Evolutionary conservation across 768 basidiomycete genomes (phyloP).

Genomic region (Lactarius trivialis): DNA sequence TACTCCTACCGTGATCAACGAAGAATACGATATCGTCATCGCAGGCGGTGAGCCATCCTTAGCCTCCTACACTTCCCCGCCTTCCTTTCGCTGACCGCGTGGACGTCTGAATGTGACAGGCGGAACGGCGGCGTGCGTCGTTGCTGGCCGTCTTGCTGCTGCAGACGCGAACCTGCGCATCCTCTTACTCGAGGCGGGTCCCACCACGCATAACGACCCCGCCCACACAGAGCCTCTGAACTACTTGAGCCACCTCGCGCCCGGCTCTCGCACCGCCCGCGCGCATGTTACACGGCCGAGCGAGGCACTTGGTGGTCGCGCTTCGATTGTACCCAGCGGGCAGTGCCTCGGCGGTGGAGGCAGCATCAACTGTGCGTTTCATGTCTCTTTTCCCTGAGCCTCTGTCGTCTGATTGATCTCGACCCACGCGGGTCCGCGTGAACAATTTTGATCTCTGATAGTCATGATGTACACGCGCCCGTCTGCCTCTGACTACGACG

Average conservation of each 20-base stretch:
- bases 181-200: slow-evolving; percentile 54
- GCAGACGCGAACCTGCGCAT: slow-evolving; percentile 51
- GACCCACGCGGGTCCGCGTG: not conserved
- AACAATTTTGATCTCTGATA: not conserved
- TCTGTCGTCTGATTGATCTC: not conserved
- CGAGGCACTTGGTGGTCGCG: slow-evolving; percentile 40
- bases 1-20: not conserved
- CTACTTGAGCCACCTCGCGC: slow-evolving; percentile 38
- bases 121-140: slow-evolving; percentile 49
- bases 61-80: not conserved
- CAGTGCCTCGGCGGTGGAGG: slow-evolving; percentile 27
- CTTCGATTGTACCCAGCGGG: slow-evolving; percentile 38
- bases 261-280: slow-evolving; percentile 37
- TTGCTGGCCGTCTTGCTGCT: slow-evolving; percentile 46
- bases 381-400: not conserved
- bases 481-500: slow-evolving; percentile 54
- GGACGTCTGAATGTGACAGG: slow-evolving; percentile 24
- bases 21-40: slow-evolving; percentile 46
- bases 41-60: slow-evolving; percentile 41
- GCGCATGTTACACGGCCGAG: slow-evolving; percentile 36
- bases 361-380: slow-evolving; percentile 38
- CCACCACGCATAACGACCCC: slow-evolving; percentile 40
- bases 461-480: slow-evolving; percentile 51
- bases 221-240: slow-evolving; percentile 50
- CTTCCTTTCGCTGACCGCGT: not conserved